phyloP scores from a whole-genome alignment of 352 stramenopile species.

The Discostella stelligera region DNA sequence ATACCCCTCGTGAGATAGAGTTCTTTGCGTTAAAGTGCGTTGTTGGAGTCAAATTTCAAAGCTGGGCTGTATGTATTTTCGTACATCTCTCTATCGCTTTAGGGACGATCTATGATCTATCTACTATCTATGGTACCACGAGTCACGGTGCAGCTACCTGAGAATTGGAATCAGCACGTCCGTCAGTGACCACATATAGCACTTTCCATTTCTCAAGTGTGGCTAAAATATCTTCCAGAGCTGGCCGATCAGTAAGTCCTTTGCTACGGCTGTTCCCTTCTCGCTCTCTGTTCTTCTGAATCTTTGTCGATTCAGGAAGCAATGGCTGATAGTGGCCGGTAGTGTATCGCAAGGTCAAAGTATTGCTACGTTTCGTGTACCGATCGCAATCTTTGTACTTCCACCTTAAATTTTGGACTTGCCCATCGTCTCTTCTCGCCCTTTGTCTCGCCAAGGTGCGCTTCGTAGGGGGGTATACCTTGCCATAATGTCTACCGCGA shows the following conservation, averaged over 20 bases:
- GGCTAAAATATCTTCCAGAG: slow-evolving; percentile 46
- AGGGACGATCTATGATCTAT: no score
- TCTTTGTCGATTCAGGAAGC: slow-evolving; percentile 49
- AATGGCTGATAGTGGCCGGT: slow-evolving; percentile 68
- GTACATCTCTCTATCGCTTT: no score
- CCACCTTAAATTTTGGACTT: neutral
- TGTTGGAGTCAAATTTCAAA: no score
- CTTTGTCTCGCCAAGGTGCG: slow-evolving; percentile 1
- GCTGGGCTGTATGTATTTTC: no score
- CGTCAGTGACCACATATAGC: slow-evolving; percentile 68
- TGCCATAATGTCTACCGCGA: slow-evolving; percentile 59
- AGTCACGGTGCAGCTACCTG: no score
- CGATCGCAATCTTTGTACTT: slow-evolving; percentile 44
- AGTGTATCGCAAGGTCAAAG: slow-evolving; percentile 62
- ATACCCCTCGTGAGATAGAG: no score
- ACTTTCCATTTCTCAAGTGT: slow-evolving; percentile 50
- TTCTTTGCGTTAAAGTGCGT: no score
- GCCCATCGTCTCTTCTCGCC: slow-evolving; percentile 1
- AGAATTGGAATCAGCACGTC: slow-evolving; percentile 13
- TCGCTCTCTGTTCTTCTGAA: slow-evolving; percentile 12
- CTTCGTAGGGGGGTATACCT: slow-evolving; percentile 39
- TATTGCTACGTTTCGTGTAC: slow-evolving; percentile 37
- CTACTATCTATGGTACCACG: no score
- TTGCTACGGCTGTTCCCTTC: neutral
- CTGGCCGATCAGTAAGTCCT: slow-evolving; percentile 21